phyloP scores from a whole-genome alignment of 2,329 filamentous ascomycete genomes.

The Arthrobotrys entomopaga region DNA sequence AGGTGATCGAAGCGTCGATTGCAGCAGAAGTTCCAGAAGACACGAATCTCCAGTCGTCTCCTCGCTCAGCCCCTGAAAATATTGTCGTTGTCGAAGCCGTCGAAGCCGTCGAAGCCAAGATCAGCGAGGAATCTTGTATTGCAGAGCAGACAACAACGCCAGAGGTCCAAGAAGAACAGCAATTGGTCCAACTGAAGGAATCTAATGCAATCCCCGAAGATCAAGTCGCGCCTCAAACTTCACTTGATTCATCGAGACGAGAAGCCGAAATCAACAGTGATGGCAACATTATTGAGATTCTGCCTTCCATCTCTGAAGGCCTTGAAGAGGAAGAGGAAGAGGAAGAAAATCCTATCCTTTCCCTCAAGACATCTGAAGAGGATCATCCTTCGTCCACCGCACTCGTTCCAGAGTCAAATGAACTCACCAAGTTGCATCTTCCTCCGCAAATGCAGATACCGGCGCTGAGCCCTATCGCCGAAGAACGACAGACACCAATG shows the following conservation, averaged over 20 bases:
- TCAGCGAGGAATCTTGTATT: too few relatives aligned
- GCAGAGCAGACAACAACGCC: too few relatives aligned
- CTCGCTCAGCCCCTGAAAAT: too few relatives aligned
- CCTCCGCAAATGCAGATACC: slow-evolving; percentile 23
- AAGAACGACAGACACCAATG: slow-evolving; percentile 27
- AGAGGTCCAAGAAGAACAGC: not conserved
- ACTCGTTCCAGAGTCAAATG: not conserved
- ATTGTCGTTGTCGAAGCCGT: too few relatives aligned
- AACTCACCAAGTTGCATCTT: not conserved
- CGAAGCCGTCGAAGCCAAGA: too few relatives aligned
- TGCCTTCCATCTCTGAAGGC: slow-evolving; percentile 31
- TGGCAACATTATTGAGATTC: slow-evolving; percentile 20
- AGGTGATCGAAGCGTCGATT: too few relatives aligned
- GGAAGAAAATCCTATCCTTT: not conserved
- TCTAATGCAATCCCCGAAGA: not conserved
- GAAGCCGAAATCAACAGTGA: slow-evolving; percentile 16
- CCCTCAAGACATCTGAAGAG: too few relatives aligned
- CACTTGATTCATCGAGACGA: not conserved
- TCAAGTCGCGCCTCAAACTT: not conserved
- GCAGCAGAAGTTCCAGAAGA: too few relatives aligned
- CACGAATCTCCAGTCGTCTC: too few relatives aligned
- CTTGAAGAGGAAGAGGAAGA: slow-evolving; percentile 17
- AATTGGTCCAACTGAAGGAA: not conserved
- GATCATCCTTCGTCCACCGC: too few relatives aligned
- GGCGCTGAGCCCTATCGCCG: slow-evolving; percentile 23